Evolutionary conservation across 2,329 filamentous ascomycete species (phyloP).

Genomic region (Cordyceps militaris): DNA sequence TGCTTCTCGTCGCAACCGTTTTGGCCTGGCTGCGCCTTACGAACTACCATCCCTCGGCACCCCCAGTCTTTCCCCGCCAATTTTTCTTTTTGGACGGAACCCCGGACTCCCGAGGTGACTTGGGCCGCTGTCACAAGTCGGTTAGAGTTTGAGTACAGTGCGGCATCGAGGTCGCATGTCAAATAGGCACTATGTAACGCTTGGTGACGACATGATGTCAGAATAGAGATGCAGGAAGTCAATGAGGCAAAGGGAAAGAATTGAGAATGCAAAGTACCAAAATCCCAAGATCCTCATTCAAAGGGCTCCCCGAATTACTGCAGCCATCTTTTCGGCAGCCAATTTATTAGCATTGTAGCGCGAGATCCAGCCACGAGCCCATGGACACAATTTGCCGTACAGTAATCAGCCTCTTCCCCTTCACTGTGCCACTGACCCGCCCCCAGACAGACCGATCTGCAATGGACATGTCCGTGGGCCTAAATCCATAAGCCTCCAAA

Average conservation of each 20-base stretch:
- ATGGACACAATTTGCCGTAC: neutral
- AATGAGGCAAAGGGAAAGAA: too few species aligned
- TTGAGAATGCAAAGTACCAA: too few species aligned
- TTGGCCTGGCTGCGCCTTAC: too few species aligned
- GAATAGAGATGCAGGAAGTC: neutral
- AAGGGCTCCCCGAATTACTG: too few species aligned
- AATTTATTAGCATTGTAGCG: neutral
- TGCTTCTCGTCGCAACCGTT: too few species aligned
- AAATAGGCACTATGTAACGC: neutral
- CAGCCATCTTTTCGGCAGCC: neutral
- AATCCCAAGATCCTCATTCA: too few species aligned
- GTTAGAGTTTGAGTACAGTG: neutral
- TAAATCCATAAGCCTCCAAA: neutral
- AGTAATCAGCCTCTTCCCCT: neutral
- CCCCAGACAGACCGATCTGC: neutral
- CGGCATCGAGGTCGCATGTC: neutral
- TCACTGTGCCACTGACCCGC: neutral
- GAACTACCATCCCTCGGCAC: conserved; percentile 7
- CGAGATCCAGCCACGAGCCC: too few species aligned
- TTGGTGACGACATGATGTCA: neutral
- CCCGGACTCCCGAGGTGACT: neutral
- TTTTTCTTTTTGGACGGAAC: neutral
- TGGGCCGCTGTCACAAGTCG: neutral
- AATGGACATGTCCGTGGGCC: neutral
- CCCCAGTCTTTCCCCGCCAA: neutral